Evolutionary conservation across 805 yeast species (phyloP).

Genomic region (Millerago galiae): DNA sequence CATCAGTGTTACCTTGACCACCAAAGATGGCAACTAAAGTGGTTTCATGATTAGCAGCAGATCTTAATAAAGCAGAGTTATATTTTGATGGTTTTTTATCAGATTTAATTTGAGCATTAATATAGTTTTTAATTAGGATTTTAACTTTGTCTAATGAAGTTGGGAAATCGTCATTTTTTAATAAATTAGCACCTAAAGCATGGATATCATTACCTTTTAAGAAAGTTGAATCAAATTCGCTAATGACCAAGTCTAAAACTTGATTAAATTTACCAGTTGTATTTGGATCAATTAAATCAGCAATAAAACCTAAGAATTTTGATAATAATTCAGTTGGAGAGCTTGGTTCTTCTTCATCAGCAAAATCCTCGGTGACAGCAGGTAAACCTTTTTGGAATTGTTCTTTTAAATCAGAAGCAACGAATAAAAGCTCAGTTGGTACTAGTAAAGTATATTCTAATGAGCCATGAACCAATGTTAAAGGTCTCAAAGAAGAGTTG

Average conservation of each 20-base stretch:
- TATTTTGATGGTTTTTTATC: slow-evolving; percentile 40
- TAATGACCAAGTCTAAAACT: slow-evolving; percentile 61
- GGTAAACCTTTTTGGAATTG: slow-evolving; percentile 76
- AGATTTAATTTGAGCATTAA: slow-evolving; percentile 43
- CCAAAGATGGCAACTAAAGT: slow-evolving; percentile 84
- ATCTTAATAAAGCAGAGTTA: slow-evolving; percentile 57
- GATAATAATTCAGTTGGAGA: slow-evolving; percentile 81
- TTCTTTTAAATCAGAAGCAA: slow-evolving; percentile 81
- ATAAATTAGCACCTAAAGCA: slow-evolving; percentile 69
- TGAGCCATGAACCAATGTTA: slow-evolving; percentile 76
- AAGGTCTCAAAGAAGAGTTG: slow-evolving; percentile 58
- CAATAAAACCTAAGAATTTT: slow-evolving; percentile 72
- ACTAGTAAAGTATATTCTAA: slow-evolving; percentile 85
- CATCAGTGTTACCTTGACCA: slow-evolving; percentile 98
- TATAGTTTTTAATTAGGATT: slow-evolving; percentile 72
- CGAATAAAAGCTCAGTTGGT: slow-evolving; percentile 72
- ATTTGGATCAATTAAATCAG: slow-evolving; percentile 38
- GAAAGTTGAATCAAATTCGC: slow-evolving; percentile 81
- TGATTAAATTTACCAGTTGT: slow-evolving; percentile 56
- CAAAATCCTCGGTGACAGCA: slow-evolving; percentile 74
- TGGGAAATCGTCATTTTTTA: slow-evolving; percentile 47
- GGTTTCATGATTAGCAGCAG: slow-evolving; percentile 51
- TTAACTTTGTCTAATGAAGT: slow-evolving; percentile 70
- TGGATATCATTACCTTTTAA: slow-evolving; percentile 78
- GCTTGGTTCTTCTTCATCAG: slow-evolving; percentile 82